Percentiles rank a stretch among this genome's conserved stretches.
phyloP scores from a whole-genome alignment of 192 early-diverging fungal genomes.

The Coemansia sp. region DNA sequence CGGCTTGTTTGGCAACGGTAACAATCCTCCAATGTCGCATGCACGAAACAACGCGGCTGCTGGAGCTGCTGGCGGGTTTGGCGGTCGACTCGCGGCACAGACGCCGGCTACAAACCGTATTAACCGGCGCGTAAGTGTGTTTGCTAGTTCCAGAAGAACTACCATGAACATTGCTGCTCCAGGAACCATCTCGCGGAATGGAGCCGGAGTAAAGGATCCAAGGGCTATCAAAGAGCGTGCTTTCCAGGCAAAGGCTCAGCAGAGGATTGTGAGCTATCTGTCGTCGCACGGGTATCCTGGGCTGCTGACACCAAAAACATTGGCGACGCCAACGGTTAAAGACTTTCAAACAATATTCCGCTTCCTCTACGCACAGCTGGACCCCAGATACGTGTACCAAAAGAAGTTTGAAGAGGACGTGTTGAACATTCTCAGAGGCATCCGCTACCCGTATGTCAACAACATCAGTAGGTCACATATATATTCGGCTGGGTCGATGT shows the following conservation, averaged over 20 bases:
- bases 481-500: conserved; percentile 65
- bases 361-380: conserved; percentile 71
- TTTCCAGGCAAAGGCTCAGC: conserved; percentile 62
- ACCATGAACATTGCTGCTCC: conserved; percentile 34
- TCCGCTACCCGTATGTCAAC: conserved; percentile 52
- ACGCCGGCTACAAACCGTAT: conserved; percentile 49
- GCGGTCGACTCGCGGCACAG: conserved; percentile 24
- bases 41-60: conserved; percentile 30
- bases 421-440: conserved; percentile 59
- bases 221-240: conserved; percentile 67
- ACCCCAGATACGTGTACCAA: conserved; percentile 62
- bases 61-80: background rate
- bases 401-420: conserved; percentile 77
- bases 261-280: conserved; percentile 65
- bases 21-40: conserved; percentile 47
- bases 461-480: conserved; percentile 74
- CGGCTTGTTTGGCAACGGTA: conserved; percentile 22
- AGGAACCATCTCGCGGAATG: conserved; percentile 40
- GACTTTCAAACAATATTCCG: conserved; percentile 76
- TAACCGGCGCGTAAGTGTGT: conserved; percentile 54
- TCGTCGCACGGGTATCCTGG: conserved; percentile 64
- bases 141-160: conserved; percentile 49
- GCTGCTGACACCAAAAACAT: conserved; percentile 58
- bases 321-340: conserved; percentile 66
- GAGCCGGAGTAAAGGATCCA: conserved; percentile 65